phyloP scores from a whole-genome alignment of 768 basidiomycete species.

The Tulasnella sp. region DNA sequence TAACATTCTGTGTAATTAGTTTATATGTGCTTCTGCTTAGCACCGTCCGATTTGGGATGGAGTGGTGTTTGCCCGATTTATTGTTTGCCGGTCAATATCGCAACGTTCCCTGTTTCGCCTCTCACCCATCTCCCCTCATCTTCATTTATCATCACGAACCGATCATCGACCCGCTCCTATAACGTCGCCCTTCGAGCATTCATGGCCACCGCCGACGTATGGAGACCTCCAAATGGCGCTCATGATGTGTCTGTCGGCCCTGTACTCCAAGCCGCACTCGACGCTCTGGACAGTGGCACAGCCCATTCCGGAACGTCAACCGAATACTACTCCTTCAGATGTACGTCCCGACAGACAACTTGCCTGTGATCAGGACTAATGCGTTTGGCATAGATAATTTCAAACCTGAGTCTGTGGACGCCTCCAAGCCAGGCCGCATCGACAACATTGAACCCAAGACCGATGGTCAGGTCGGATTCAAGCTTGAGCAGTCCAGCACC shows the following conservation, averaged over 20 bases:
- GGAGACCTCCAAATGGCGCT: constrained; percentile 10
- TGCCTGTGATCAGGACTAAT: background rate
- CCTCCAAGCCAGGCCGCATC: constrained; percentile 51
- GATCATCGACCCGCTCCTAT: background rate
- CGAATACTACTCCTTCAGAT: constrained; percentile 2
- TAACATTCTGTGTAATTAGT: background rate
- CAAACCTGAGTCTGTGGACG: constrained; percentile 60
- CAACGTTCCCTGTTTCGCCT: background rate
- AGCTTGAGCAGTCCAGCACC: constrained; percentile 53
- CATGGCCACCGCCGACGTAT: constrained; percentile 10
- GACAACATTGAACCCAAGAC: constrained; percentile 37
- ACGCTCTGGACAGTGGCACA: constrained; percentile 6
- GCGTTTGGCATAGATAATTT: constrained; percentile 47
- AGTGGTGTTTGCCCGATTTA: background rate
- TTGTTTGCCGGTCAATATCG: constrained; percentile 11
- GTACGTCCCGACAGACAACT: background rate
- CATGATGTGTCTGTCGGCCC: constrained; percentile 1
- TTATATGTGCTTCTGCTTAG: background rate
- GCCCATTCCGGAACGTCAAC: background rate
- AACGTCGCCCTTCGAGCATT: background rate
- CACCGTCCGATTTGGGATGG: background rate
- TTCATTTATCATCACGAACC: too few species aligned
- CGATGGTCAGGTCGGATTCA: constrained; percentile 34
- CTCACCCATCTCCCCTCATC: background rate
- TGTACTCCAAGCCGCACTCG: constrained; percentile 11